These are phyloP conservation scores for Phytophthora uliginosa DNA, from an alignment of 352 stramenopile genomes.

Conservation along the genomic window DNA sequence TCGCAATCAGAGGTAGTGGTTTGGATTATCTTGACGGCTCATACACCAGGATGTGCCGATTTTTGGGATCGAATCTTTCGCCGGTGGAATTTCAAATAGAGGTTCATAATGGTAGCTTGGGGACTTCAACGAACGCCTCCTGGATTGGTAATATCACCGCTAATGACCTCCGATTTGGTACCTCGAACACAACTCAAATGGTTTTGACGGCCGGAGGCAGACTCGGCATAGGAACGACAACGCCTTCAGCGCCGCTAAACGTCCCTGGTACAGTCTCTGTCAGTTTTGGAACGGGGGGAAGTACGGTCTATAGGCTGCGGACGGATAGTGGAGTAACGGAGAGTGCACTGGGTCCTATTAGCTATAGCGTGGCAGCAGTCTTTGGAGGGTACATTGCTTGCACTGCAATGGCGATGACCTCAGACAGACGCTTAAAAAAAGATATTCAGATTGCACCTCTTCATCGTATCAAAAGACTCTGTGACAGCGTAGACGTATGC, in stretches of 20 bases:
- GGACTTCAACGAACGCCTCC: neutral
- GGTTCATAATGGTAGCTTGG: constrained; percentile 8
- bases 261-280: too few relatives aligned
- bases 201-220: neutral
- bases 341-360: neutral
- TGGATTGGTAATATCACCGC: constrained; percentile 1
- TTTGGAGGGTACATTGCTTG: neutral
- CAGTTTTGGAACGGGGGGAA: too few relatives aligned
- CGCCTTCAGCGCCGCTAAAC: too few relatives aligned
- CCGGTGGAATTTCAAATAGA: constrained; percentile 13
- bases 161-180: constrained; percentile 12
- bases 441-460: neutral
- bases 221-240: neutral
- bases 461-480: neutral
- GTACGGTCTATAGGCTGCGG: neutral
- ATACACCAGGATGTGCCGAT: constrained; percentile 14
- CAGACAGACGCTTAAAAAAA: neutral
- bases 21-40: constrained; percentile 12
- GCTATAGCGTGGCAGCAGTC: neutral
- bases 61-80: constrained; percentile 16
- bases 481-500: neutral
- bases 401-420: neutral
- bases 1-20: constrained; percentile 18
- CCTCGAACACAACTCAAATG: constrained; percentile 4
- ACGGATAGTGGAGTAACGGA: neutral